phyloP scores from a whole-genome alignment of 2,329 filamentous ascomycete species.

The Spiromastix sp. region DNA sequence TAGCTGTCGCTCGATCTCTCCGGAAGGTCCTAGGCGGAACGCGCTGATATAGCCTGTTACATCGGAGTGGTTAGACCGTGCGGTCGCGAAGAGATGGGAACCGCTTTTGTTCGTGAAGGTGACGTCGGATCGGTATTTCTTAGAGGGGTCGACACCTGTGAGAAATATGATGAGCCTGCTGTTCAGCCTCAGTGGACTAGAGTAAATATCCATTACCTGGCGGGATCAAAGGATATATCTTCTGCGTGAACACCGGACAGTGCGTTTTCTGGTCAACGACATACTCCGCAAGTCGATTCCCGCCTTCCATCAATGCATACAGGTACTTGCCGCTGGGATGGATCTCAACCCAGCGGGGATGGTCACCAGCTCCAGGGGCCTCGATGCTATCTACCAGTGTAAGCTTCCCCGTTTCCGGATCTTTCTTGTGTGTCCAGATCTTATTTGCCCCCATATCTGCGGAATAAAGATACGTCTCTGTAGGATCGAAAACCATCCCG shows the following conservation, averaged over 20 bases:
- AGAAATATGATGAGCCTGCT: neutral
- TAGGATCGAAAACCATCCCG: constrained; percentile 38
- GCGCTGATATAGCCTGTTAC: constrained; percentile 75
- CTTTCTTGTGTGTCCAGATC: constrained; percentile 74
- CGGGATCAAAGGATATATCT: constrained; percentile 68
- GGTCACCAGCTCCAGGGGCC: constrained; percentile 61
- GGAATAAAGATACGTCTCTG: constrained; percentile 37
- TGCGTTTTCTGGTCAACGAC: constrained; percentile 63
- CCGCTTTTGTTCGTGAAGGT: constrained; percentile 60
- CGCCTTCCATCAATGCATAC: constrained; percentile 83
- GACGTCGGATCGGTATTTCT: constrained; percentile 75
- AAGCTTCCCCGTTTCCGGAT: constrained; percentile 48
- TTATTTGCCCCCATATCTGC: constrained; percentile 39
- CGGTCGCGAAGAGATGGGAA: constrained; percentile 71
- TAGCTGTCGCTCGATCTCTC: constrained; percentile 66
- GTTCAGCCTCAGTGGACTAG: neutral
- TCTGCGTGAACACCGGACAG: constrained; percentile 67
- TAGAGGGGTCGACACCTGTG: constrained; percentile 30
- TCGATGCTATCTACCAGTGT: constrained; percentile 62
- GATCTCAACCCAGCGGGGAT: constrained; percentile 81
- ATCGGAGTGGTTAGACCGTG: constrained; percentile 64
- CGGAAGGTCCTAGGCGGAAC: constrained; percentile 59
- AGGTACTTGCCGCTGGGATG: constrained; percentile 68
- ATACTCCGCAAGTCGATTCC: constrained; percentile 74
- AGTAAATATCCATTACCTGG: constrained; percentile 19